phyloP scores from a whole-genome alignment of 2,329 filamentous ascomycete genomes.

The Didymella glomerata region DNA sequence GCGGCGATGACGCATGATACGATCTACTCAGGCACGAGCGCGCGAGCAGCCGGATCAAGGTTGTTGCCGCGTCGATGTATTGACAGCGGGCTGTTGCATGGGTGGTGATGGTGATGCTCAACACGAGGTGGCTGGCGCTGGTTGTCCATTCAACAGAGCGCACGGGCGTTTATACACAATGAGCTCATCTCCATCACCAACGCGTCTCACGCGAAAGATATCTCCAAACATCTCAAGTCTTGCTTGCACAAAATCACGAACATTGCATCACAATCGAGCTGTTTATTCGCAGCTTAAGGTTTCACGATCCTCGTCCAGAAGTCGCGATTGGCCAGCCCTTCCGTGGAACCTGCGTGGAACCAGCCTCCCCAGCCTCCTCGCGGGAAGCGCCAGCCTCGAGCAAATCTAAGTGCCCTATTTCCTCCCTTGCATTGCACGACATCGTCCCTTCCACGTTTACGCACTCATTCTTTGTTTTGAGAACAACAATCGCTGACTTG shows the following conservation, averaged over 20 bases:
- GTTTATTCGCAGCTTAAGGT: background rate
- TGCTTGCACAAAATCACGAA: slow-evolving; percentile 4
- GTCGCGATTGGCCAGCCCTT: slow-evolving; percentile 2
- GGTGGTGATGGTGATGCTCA: slow-evolving; percentile 2
- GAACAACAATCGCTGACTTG: slow-evolving; percentile 22
- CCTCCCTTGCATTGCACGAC: slow-evolving; percentile 32
- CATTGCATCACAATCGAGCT: slow-evolving; percentile 1
- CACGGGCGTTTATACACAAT: slow-evolving; percentile 2
- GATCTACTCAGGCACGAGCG: slow-evolving; percentile 18
- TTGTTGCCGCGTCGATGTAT: slow-evolving; percentile 1
- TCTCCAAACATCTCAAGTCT: background rate
- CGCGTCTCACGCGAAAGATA: background rate
- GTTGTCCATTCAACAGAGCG: background rate
- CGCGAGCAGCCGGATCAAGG: slow-evolving; percentile 9
- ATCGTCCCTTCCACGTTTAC: slow-evolving; percentile 17
- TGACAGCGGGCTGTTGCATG: slow-evolving; percentile 14
- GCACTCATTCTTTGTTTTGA: slow-evolving; percentile 20
- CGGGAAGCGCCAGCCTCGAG: slow-evolving; percentile 32
- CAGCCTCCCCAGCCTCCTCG: slow-evolving; percentile 26
- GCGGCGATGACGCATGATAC: slow-evolving; percentile 15
- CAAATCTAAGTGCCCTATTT: slow-evolving; percentile 46
- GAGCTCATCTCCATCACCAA: slow-evolving; percentile 2
- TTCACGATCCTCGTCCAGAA: background rate
- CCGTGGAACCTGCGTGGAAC: slow-evolving; percentile 18
- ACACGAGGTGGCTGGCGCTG: slow-evolving; percentile 13